Conservation (phyloP, 805 yeast genomes). For the Kodamaea hsintzibuensis region DNA sequence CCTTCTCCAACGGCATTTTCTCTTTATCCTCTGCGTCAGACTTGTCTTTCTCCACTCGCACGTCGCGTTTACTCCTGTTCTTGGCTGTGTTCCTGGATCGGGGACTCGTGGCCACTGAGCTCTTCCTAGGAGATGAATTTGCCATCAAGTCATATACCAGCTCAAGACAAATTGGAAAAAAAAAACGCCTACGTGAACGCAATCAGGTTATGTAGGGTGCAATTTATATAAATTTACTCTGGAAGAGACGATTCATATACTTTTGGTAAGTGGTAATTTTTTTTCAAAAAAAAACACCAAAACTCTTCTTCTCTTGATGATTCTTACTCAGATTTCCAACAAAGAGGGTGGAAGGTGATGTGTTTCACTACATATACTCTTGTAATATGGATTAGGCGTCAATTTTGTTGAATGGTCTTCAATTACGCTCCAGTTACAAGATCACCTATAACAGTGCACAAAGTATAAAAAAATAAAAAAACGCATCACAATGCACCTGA, state of each 20-base stretch:
- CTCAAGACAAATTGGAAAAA: not conserved
- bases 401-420: not conserved
- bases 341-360: conserved; percentile 2
- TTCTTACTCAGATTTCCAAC: not conserved
- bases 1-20: not conserved
- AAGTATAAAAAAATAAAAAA: not conserved
- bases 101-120: not conserved
- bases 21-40: not conserved
- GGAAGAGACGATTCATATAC: not conserved
- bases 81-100: not conserved
- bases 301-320: conserved; percentile 2
- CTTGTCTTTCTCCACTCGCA: not conserved
- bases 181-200: conserved; percentile 2
- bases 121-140: conserved; percentile 2
- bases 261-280: not conserved
- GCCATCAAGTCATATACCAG: not conserved
- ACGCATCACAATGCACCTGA: not conserved
- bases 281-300: not conserved
- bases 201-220: conserved; percentile 4
- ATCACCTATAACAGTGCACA: not conserved
- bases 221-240: not conserved
- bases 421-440: conserved; percentile 2
- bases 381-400: conserved; percentile 1
- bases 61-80: not conserved
- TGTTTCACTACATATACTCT: conserved; percentile 4